Evolutionary conservation across 306 rosid species (phyloP), one percentile per base, ranked within the genome.

Genomic region (Prunus kanzakura): DNA sequence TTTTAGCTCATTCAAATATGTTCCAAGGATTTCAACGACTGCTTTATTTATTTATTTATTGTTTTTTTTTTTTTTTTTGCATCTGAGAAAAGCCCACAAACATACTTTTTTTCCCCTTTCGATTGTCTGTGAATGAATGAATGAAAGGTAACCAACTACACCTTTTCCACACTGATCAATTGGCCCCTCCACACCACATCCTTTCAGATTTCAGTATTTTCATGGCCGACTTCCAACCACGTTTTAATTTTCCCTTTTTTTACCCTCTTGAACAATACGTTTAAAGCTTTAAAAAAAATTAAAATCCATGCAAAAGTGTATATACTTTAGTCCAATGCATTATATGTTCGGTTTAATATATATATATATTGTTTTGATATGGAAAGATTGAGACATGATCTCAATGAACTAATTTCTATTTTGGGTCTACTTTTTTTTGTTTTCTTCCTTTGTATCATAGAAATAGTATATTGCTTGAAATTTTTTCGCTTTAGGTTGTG

Each of bases 1-100:
- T 22, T 46, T 62, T 64, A 22, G 58, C 25, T 73, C 32, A 75
- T 84, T 88, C 85, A 82, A 86, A 78, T 11, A 12, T 60, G 83
- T 72, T 71, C 20, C 35, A 69, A 10, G 46, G 30, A 72, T 79
- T 82, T 71, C 82, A 77, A 56, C 76, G 69, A 43, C 49, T 11
- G 47, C 71, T 32, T 56, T 62, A 32, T 32, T 32, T 32, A 32
- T 32, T 32, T 32, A 32, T 32, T 32, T 30, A 30, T 38, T 32
- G 2, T 60, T 11, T 1, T 52, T 30, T 25, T 25, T 32, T 32
- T 8, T 32, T 32, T 8, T 43, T 62, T 45, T 49, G 23, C 72
- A 72, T 57, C 67, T 35, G 16, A 56, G 47, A 56, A 72, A 41
- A 43, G 9, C 35, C 66, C 52, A 72, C 65, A 56, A 22, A 56